These are phyloP conservation scores for Colletotrichum euphorbiae DNA, from an alignment of 2,329 filamentous ascomycete species.

Conservation along the genomic window DNA sequence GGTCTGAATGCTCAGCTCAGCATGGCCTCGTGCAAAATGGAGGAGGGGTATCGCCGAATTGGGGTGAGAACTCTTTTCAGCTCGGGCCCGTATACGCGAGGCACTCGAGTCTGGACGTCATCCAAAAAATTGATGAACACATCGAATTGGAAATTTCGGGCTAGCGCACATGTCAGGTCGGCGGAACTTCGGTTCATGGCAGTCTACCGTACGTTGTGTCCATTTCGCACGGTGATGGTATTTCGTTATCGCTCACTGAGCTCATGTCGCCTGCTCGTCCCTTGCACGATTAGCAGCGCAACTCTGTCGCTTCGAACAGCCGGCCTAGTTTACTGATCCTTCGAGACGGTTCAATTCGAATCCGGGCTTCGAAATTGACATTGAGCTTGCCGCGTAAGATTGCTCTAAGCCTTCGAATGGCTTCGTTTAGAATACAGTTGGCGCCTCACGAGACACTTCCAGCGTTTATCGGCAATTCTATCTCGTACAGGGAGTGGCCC, in stretches of 20 bases:
- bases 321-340: background rate
- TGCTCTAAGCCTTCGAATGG: background rate
- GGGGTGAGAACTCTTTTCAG: slow-evolving; percentile 21
- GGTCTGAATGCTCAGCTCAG: slow-evolving; percentile 12
- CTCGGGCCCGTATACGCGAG: slow-evolving; percentile 18
- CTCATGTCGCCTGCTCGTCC: background rate
- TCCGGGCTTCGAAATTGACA: background rate
- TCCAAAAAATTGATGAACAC: slow-evolving; percentile 41
- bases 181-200: slow-evolving; percentile 35
- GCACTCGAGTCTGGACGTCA: slow-evolving; percentile 40
- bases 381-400: background rate
- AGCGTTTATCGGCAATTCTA: slow-evolving; percentile 8
- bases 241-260: background rate
- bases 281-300: background rate
- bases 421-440: slow-evolving; percentile 3
- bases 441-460: background rate
- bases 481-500: background rate
- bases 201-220: background rate
- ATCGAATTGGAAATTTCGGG: slow-evolving; percentile 40
- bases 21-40: background rate
- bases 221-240: background rate
- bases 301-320: background rate
- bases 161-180: slow-evolving; percentile 30
- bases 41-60: background rate
- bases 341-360: background rate